Evolutionary conservation across 1,284 basidiomycete species (phyloP).

Genomic region (Ceratobasidium sp.): DNA sequence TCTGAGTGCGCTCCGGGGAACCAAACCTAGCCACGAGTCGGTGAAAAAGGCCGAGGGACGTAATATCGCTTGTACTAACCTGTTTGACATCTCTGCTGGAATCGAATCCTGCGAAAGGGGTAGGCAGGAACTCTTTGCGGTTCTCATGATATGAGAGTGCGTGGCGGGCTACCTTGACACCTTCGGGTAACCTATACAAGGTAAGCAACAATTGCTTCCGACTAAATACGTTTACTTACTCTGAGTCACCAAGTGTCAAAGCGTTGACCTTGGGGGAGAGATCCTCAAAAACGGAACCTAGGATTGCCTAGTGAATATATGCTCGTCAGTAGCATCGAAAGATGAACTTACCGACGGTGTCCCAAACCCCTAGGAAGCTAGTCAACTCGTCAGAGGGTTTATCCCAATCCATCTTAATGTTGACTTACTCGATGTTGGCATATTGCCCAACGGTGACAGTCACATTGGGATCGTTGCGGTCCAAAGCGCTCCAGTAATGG

Average conservation of each 20-base stretch:
- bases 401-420: not conserved
- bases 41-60: not conserved
- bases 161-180: constrained; percentile 22
- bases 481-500: constrained; percentile 33
- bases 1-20: constrained; percentile 38
- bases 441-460: not conserved
- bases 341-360: constrained; percentile 20
- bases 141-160: constrained; percentile 33
- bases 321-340: not conserved
- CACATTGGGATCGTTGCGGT: constrained; percentile 5
- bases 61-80: not conserved
- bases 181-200: not conserved
- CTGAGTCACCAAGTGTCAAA: constrained; percentile 19
- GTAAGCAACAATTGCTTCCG: not conserved
- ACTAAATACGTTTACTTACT: not conserved
- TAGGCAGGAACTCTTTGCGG: constrained; percentile 27
- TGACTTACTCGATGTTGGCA: constrained; percentile 10
- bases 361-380: constrained; percentile 26
- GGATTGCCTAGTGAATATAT: not conserved
- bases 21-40: constrained; percentile 20
- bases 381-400: not conserved
- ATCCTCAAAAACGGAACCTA: constrained; percentile 26
- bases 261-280: constrained; percentile 24
- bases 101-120: constrained; percentile 6
- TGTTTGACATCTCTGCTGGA: constrained; percentile 21